Percentiles rank a stretch among this genome's conserved stretches.
These are phyloP conservation scores for Boletus barrowsii DNA, from an alignment of 768 basidiomycete species.

Conservation along the genomic window DNA sequence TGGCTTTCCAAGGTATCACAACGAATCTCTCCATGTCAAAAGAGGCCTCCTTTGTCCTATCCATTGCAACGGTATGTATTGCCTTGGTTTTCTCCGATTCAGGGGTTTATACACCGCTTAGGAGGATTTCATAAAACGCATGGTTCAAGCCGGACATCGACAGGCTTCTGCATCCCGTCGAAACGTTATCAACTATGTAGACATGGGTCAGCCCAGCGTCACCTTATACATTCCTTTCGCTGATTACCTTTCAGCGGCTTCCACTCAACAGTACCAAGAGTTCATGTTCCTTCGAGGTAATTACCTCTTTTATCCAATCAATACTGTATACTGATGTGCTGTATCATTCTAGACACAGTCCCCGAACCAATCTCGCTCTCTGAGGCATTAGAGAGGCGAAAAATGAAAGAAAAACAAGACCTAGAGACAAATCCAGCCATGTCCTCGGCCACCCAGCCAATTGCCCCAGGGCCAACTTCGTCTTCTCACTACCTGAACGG, in stretches of 20 bases:
- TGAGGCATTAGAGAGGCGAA: conserved; percentile 57
- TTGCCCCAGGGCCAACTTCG: conserved; percentile 23
- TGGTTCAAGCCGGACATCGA: conserved; percentile 65
- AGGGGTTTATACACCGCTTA: conserved; percentile 30
- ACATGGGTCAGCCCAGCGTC: conserved; percentile 59
- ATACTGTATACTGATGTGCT: conserved; percentile 1
- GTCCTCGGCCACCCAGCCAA: conserved; percentile 31
- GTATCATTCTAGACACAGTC: conserved; percentile 52
- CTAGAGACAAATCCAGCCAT: conserved; percentile 60
- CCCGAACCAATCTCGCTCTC: conserved; percentile 57
- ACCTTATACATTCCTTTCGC: background rate
- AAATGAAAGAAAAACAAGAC: conserved; percentile 50
- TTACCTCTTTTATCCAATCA: background rate
- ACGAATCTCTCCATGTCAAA: conserved; percentile 67
- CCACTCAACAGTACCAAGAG: conserved; percentile 61
- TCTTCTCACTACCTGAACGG: conserved; percentile 23
- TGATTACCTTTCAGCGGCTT: conserved; percentile 43
- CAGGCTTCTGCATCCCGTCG: conserved; percentile 61
- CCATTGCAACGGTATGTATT: conserved; percentile 65
- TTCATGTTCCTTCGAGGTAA: conserved; percentile 71
- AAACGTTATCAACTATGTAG: conserved; percentile 60
- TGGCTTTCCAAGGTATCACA: conserved; percentile 45
- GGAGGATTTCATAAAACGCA: conserved; percentile 84
- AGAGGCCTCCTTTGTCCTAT: conserved; percentile 70
- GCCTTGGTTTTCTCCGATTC: background rate